These are phyloP conservation scores for Colletotrichum cereale DNA, from an alignment of 2,329 filamentous ascomycete genomes.

Conservation along the genomic window DNA sequence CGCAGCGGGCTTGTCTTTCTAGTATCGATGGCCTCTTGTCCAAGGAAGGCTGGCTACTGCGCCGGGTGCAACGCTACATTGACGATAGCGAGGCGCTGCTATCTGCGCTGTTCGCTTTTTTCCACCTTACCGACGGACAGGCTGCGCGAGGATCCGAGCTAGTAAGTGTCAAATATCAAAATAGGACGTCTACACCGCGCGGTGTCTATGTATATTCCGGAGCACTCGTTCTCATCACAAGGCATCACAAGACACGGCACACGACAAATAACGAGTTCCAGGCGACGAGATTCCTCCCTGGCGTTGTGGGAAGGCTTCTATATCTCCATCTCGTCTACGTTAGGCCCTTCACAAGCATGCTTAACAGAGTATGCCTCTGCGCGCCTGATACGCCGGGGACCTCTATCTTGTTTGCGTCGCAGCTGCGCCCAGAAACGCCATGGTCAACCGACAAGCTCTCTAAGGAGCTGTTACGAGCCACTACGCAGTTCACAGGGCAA, in stretches of 20 bases:
- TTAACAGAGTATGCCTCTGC: not conserved
- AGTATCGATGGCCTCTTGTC: not conserved
- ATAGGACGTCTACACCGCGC: not conserved
- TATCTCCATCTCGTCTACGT: constrained; percentile 5
- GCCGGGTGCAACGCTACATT: not conserved
- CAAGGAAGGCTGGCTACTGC: not conserved
- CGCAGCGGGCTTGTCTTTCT: not conserved
- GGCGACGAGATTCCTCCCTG: not conserved
- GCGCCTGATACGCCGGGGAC: not conserved
- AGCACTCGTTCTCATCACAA: not conserved
- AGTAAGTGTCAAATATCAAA: not conserved
- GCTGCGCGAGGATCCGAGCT: not conserved
- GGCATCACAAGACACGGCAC: not conserved
- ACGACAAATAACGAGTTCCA: not conserved
- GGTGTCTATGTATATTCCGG: not conserved
- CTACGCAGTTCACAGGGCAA: not conserved
- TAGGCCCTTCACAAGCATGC: not conserved
- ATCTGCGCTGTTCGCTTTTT: not conserved
- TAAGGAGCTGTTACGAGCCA: not conserved
- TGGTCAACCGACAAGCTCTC: not conserved
- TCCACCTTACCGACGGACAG: not conserved
- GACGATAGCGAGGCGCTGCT: not conserved
- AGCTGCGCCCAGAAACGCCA: not conserved
- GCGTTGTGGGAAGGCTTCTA: not conserved
- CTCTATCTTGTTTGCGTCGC: not conserved